Evolutionary conservation across 2,329 filamentous ascomycete genomes (phyloP), one percentile per base, ranked within the genome.

Genomic region (Cladosporium sp.): DNA sequence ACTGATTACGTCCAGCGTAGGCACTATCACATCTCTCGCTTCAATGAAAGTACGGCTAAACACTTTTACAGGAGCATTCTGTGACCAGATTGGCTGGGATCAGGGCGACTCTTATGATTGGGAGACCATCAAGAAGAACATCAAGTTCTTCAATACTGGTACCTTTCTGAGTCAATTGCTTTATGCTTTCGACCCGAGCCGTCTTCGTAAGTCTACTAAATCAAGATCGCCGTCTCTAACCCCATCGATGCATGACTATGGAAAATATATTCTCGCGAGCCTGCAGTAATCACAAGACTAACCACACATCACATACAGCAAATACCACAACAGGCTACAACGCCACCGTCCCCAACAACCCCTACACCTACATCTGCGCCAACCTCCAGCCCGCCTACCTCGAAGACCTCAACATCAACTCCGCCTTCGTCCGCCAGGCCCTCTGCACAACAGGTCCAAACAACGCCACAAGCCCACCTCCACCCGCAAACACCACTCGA

Each of bases 361-460:
- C 59, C 28, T 63, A 61, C 50, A 38, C 51, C 34, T 66, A 69
- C 63, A 59, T 70, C 34, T 70, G 68, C 61, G 42, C 63, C 55
- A 64, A 64, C 51, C 60, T 70, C 40, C 61, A 60, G 34, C 65
- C 63, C 54, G 34, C 60, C 17, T 56, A 61, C 37, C 55, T 70
- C 42, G 59, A 64, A 36, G 51, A 49, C 58, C 67, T 70, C 63
- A 43, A 61, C 14, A 55, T 70, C 49, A 55, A 65, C 54, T 60
- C 61, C 40, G 19, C n/a, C 12, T 28, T 38, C 14, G 55, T 68
- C 45, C 60, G 64, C 15, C 60, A 63, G 22, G 60, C 64, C 4
- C 63, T 61, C 15, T 70, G 68, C 56, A 51, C 17, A 47, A 47
- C 6, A 25, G 25, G 19, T 34, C 59, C 58, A 19, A 59, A 52